Evolutionary conservation across 83 land plant genomes (phyloP).

Genomic region (Thuja plicata): DNA sequence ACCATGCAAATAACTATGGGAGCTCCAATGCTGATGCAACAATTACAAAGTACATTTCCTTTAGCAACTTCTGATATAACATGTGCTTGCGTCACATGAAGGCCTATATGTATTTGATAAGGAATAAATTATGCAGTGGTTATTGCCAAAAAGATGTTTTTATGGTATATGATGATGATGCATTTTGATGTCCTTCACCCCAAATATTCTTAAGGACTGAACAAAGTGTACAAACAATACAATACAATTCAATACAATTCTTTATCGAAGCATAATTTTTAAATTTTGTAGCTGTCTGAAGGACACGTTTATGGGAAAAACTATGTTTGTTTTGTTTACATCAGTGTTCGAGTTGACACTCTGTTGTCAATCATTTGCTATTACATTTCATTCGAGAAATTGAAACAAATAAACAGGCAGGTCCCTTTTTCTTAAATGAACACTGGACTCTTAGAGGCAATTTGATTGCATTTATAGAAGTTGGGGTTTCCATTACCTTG

Average conservation of each 20-base stretch:
- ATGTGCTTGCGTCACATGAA: background rate
- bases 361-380: too few species aligned
- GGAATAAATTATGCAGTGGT: background rate
- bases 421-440: too few species aligned
- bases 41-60: background rate
- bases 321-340: too few species aligned
- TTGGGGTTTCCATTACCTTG: too few species aligned
- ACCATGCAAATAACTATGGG: background rate
- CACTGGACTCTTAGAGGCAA: too few species aligned
- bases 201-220: background rate
- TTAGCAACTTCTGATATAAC: background rate
- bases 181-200: background rate
- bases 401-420: too few species aligned
- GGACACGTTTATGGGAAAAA: too few species aligned
- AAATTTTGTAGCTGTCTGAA: background rate
- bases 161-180: background rate
- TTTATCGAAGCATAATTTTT: too few species aligned
- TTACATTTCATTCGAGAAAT: too few species aligned
- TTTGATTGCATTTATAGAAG: too few species aligned
- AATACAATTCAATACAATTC: background rate
- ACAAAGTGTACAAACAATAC: background rate
- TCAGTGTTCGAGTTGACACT: too few species aligned
- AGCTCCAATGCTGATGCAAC: background rate
- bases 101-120: too few species aligned
- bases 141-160: background rate